Percentiles rank a stretch among this genome's conserved stretches.
Conservation (phyloP, 257 asterid genomes). For the Lycium ferocissimum region DNA sequence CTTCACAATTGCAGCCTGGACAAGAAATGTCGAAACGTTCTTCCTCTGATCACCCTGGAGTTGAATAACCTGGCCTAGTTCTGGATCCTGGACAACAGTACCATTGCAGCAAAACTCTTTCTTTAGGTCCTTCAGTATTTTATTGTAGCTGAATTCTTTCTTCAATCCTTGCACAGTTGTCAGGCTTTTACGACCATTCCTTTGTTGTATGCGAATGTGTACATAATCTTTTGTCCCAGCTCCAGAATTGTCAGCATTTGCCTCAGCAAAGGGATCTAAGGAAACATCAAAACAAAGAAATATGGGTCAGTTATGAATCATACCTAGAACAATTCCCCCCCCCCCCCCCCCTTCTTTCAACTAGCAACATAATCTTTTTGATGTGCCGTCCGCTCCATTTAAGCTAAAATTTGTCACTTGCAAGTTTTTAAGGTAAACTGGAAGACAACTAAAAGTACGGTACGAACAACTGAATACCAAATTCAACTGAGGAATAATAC, state of each 20-base stretch:
- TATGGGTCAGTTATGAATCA: neutral
- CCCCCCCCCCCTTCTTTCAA: too few species aligned
- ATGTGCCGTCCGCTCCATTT: too few species aligned
- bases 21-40: constrained; percentile 41
- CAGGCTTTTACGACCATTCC: constrained; percentile 80
- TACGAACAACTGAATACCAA: constrained; percentile 14
- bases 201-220: constrained; percentile 67
- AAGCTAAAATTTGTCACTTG: neutral
- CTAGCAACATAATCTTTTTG: neutral
- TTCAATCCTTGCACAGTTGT: constrained; percentile 78
- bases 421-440: neutral
- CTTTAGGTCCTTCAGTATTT: constrained; percentile 76
- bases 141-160: constrained; percentile 73
- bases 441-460: neutral
- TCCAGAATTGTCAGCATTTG: constrained; percentile 71
- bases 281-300: neutral
- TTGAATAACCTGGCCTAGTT: constrained; percentile 63
- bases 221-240: constrained; percentile 73
- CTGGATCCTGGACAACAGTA: constrained; percentile 79
- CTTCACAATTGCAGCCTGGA: constrained; percentile 26
- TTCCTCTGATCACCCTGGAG: constrained; percentile 45
- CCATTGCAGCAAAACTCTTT: constrained; percentile 79
- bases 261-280: constrained; percentile 72
- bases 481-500: neutral
- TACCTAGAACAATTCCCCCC: neutral